phyloP scores from a whole-genome alignment of 2,329 filamentous ascomycete species.

The Hymenoscyphus occultus region DNA sequence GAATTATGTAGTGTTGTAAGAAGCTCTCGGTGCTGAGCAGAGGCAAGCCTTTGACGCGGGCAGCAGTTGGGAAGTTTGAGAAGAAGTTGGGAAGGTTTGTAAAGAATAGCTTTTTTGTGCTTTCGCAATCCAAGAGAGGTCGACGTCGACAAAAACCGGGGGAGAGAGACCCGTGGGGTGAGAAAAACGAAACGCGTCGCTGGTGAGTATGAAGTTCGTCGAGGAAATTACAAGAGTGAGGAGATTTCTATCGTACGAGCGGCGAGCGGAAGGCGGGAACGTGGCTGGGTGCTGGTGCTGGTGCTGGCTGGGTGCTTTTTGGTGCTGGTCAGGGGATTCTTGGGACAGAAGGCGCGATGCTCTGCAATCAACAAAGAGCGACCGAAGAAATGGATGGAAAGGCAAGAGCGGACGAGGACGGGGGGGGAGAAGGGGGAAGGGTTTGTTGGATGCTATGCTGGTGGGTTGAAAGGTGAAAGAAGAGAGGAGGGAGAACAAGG shows the following conservation, averaged over 20 bases:
- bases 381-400: conserved; percentile 16
- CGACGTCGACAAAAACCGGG: conserved; percentile 23
- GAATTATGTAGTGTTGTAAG: conserved; percentile 33
- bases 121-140: conserved; percentile 27
- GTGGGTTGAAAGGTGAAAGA: not conserved
- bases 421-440: not conserved
- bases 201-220: conserved; percentile 22
- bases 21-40: conserved; percentile 27
- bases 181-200: conserved; percentile 28
- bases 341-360: conserved; percentile 24
- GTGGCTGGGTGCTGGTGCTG: not conserved
- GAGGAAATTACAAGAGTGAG: conserved; percentile 19
- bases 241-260: conserved; percentile 14
- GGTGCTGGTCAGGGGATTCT: too few species aligned
- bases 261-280: conserved; percentile 9
- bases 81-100: conserved; percentile 23
- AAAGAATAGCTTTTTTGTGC: conserved; percentile 28
- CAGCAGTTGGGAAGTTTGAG: conserved; percentile 24
- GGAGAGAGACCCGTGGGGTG: conserved; percentile 16
- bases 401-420: conserved; percentile 15
- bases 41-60: conserved; percentile 33
- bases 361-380: conserved; percentile 34
- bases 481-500: conserved; percentile 7
- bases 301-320: not conserved
- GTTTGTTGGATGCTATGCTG: too few species aligned